phyloP scores from a whole-genome alignment of 129 eudicot species.

The Flaveria trinervia region DNA sequence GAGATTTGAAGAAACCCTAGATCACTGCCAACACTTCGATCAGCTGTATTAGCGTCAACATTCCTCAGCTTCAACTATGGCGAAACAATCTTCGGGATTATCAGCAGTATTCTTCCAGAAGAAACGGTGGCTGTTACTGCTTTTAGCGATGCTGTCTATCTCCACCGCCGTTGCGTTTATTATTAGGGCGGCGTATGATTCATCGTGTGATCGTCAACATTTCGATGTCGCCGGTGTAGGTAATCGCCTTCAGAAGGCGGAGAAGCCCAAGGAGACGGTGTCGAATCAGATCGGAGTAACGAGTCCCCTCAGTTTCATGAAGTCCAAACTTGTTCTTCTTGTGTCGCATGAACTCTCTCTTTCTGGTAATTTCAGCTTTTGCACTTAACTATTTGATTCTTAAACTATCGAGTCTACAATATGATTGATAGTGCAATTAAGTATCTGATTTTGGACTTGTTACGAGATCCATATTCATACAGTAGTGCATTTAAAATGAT shows the following conservation, averaged over 20 bases:
- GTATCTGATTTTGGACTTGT: neutral
- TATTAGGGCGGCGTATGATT: conserved; percentile 60
- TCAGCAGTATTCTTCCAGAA: conserved; percentile 39
- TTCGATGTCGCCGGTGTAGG: conserved; percentile 21
- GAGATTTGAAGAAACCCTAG: conserved; percentile 23
- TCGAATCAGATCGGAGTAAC: conserved; percentile 29
- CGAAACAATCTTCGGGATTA: conserved; percentile 43
- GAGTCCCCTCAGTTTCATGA: conserved; percentile 84
- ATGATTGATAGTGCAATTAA: neutral
- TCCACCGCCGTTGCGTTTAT: conserved; percentile 68
- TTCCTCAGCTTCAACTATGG: conserved; percentile 41
- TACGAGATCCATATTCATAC: neutral
- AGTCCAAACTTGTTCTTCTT: conserved; percentile 81
- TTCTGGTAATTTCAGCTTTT: conserved; percentile 55
- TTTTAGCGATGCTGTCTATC: conserved; percentile 51
- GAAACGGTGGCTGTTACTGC: conserved; percentile 59
- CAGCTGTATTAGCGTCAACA: neutral
- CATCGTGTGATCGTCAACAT: conserved; percentile 47
- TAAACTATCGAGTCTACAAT: neutral
- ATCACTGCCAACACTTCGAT: conserved; percentile 26
- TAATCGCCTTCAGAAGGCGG: conserved; percentile 23
- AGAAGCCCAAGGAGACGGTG: conserved; percentile 17
- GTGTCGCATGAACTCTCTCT: conserved; percentile 99
- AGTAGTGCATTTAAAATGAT: neutral
- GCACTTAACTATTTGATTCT: neutral